Evolutionary conservation across 73 alveolate genomes (phyloP).

Genomic region (Halteria grandinella): DNA sequence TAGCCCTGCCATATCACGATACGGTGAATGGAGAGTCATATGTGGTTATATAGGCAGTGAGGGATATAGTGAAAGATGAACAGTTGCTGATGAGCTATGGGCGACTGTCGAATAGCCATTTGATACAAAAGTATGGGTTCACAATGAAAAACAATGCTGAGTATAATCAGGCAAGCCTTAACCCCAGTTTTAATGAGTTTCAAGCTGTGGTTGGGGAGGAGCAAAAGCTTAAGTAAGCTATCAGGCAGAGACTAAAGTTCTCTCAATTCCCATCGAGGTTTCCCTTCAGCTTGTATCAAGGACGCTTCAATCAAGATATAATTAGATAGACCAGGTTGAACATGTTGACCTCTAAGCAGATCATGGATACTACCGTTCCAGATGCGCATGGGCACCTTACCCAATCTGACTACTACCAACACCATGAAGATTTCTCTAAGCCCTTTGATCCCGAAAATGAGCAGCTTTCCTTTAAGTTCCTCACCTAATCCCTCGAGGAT

Average conservation of each 20-base stretch:
- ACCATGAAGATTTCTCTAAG: neutral
- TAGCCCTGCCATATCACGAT: conserved; percentile 16
- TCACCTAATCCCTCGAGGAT: neutral
- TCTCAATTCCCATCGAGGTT: neutral
- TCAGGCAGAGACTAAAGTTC: neutral
- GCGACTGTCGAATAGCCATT: conserved; percentile 15
- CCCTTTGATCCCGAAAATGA: conserved; percentile 1
- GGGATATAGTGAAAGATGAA: conserved; percentile 34
- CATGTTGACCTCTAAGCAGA: neutral
- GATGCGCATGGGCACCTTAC: no score
- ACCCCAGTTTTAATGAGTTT: neutral
- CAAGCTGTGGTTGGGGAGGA: conserved; percentile 5
- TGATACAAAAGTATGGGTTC: conserved; percentile 42
- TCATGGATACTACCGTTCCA: neutral
- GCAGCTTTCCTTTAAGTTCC: conserved; percentile 11
- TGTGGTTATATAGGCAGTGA: neutral
- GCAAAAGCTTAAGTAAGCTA: neutral
- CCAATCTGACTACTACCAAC: no score
- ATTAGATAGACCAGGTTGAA: neutral
- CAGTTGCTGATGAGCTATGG: conserved; percentile 36
- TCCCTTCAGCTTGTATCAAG: neutral
- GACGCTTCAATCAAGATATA: neutral
- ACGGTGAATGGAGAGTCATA: conserved; percentile 14
- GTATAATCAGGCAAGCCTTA: neutral
- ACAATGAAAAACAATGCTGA: conserved; percentile 15